phyloP scores from a whole-genome alignment of 495 filamentous ascomycete species.

The Cryomyces antarcticus region DNA sequence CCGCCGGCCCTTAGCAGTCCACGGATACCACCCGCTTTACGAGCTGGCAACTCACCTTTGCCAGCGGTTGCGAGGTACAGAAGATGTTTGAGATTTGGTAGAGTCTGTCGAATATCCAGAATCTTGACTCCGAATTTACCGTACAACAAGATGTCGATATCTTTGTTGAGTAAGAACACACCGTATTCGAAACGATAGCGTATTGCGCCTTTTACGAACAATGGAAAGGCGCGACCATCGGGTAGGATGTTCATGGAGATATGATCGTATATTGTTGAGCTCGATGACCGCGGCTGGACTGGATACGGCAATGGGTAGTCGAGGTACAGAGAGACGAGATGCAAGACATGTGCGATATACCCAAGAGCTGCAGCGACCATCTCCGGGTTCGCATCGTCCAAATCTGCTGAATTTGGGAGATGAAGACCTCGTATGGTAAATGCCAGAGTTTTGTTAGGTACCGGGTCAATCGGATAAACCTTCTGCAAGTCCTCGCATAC shows the following conservation, averaged over 20 bases:
- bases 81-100: slow-evolving; percentile 87
- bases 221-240: slow-evolving; percentile 27
- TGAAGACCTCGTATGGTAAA: slow-evolving; percentile 59
- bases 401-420: slow-evolving; percentile 52
- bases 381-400: slow-evolving; percentile 44
- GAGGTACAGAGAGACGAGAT: slow-evolving; percentile 69
- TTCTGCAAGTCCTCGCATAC: slow-evolving; percentile 61
- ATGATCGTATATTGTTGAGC: slow-evolving; percentile 58
- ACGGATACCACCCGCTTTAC: slow-evolving; percentile 58
- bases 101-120: slow-evolving; percentile 72
- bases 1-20: slow-evolving; percentile 30
- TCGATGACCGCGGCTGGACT: slow-evolving; percentile 46
- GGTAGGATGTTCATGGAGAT: slow-evolving; percentile 38
- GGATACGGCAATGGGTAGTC: slow-evolving; percentile 64
- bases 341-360: slow-evolving; percentile 54
- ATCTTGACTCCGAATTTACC: slow-evolving; percentile 50
- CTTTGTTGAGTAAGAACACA: slow-evolving; percentile 83
- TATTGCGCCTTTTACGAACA: slow-evolving; percentile 56
- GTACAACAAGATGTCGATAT: slow-evolving; percentile 65
- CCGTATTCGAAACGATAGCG: slow-evolving; percentile 84
- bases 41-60: slow-evolving; percentile 50
- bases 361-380: slow-evolving; percentile 65
- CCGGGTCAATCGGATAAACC: slow-evolving; percentile 63
- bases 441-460: slow-evolving; percentile 36
- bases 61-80: slow-evolving; percentile 68